A percentile compares a stretch with the other conserved stretches of the same genome.
Evolutionary conservation across 2,329 filamentous ascomycete species (phyloP).

Genomic region (Cadophora gregata): DNA sequence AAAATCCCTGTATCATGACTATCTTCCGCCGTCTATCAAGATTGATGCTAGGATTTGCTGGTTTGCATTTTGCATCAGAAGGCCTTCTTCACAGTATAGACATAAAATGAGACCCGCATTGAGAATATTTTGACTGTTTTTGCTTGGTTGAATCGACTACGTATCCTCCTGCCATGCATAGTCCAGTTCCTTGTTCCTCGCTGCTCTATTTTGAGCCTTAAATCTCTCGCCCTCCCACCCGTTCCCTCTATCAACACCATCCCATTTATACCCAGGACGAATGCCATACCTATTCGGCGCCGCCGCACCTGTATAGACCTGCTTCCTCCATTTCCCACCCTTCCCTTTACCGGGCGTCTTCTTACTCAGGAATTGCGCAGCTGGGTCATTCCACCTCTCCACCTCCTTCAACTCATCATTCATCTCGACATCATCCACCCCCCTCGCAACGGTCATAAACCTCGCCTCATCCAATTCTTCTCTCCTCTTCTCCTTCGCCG

Average conservation of each 20-base stretch:
- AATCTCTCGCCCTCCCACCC: slow-evolving; percentile 95
- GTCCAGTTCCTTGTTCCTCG: slow-evolving; percentile 78
- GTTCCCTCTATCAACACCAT: slow-evolving; percentile 92
- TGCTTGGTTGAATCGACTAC: slow-evolving; percentile 48
- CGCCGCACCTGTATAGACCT: slow-evolving; percentile 76
- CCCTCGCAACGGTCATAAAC: slow-evolving; percentile 79
- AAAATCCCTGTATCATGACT: background rate
- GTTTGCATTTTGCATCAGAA: slow-evolving; percentile 13
- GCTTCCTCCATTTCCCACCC: slow-evolving; percentile 34
- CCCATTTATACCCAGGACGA: slow-evolving; percentile 90
- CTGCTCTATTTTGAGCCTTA: slow-evolving; percentile 79
- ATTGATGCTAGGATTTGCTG: slow-evolving; percentile 26
- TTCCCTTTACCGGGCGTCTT: slow-evolving; percentile 37
- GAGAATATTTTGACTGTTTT: slow-evolving; percentile 3
- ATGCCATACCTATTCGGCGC: slow-evolving; percentile 95
- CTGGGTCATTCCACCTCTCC: slow-evolving; percentile 93
- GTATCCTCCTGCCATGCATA: slow-evolving; percentile 98
- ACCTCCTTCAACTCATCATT: slow-evolving; percentile 81
- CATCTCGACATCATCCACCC: slow-evolving; percentile 83
- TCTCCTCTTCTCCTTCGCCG: slow-evolving; percentile 66
- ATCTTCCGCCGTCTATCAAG: background rate
- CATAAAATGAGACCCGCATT: slow-evolving; percentile 15
- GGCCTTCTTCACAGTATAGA: slow-evolving; percentile 19
- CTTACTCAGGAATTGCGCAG: slow-evolving; percentile 74
- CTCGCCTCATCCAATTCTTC: slow-evolving; percentile 80